Evolutionary conservation across 2,329 filamentous ascomycete species (phyloP), one percentile per base, ranked within the genome.

Genomic region (Pyricularia sp.): DNA sequence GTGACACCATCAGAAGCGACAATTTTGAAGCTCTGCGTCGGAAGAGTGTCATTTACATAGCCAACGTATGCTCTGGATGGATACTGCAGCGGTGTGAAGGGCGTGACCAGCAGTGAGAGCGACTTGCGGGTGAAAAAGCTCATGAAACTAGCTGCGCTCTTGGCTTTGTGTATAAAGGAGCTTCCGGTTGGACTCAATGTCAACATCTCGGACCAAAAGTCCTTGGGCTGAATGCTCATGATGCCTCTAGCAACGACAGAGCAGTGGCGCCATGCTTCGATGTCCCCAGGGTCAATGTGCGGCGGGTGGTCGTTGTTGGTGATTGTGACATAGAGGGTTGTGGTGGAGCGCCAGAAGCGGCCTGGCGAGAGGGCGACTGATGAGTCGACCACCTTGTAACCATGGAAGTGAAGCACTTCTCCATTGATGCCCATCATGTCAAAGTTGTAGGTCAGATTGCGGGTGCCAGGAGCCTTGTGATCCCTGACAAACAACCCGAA

Each of bases 341-440:
- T 88, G 0, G 87, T 88, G 2, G 87, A 85, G 66, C 79, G 80
- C 88, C 87, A 90, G 70, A 90, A 86, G 70, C 84, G 80, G 59
- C 79, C 72, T 1, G 85, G 82, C 1, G 83, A 82, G 42, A 90
- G 79, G 1, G 87, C 85, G 0, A 87, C 84, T 0, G 85, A 85
- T 3, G 87, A 84, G 75, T 89, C 84, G 61, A 90, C 82, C 1
- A 86, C 80, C 76, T 90, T 90, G 77, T 85, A 87, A 0, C 87
- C 88, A 70, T 88, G 81, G 74, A 91, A 87, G 69, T 85, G 84
- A 64, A 88, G 81, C 65, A 78, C 79, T 64, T 80, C 78, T 17
- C 85, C 85, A 70, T 85, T 78, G 4, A 83, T 79, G 5, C 85
- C 85, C 30, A 79, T 79, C 82, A 90, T 84, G 72, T 86, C 84